phyloP scores from a whole-genome alignment of 768 basidiomycete species.

The Tulasnella sp. region DNA sequence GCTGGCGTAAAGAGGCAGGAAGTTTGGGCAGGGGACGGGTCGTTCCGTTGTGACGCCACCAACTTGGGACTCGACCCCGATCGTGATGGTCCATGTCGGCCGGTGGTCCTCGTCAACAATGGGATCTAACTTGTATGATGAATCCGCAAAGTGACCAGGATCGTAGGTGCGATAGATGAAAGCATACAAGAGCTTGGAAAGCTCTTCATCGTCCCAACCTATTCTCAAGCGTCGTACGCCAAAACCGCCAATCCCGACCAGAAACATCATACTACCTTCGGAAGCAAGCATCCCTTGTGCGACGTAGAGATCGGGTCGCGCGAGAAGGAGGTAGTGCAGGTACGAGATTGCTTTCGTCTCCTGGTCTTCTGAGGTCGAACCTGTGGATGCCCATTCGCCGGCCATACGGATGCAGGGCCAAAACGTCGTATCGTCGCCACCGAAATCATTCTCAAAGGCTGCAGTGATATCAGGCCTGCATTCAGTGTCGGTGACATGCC shows the following conservation, averaged over 20 bases:
- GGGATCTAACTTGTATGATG: neutral
- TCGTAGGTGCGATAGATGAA: neutral
- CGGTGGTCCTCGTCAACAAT: neutral
- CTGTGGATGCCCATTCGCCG: neutral
- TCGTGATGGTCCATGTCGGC: neutral
- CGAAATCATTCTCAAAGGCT: neutral
- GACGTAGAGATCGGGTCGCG: conserved; percentile 1
- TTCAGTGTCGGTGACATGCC: neutral
- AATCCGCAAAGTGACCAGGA: neutral
- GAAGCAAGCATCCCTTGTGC: neutral
- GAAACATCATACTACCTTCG: neutral
- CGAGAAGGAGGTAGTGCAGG: conserved; percentile 8
- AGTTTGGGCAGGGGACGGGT: neutral
- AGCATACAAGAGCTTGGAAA: conserved; percentile 4
- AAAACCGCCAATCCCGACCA: neutral
- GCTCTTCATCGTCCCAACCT: neutral
- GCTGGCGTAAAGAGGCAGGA: neutral
- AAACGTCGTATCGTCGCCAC: neutral
- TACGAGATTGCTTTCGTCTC: neutral
- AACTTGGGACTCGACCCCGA: neutral
- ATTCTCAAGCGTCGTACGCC: neutral
- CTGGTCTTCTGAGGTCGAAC: neutral
- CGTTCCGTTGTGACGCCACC: neutral
- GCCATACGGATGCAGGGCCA: neutral
- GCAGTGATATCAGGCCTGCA: neutral